These are phyloP conservation scores for Exophiala lecanii-corni DNA, from an alignment of 2,329 filamentous ascomycete species.

Conservation along the genomic window DNA sequence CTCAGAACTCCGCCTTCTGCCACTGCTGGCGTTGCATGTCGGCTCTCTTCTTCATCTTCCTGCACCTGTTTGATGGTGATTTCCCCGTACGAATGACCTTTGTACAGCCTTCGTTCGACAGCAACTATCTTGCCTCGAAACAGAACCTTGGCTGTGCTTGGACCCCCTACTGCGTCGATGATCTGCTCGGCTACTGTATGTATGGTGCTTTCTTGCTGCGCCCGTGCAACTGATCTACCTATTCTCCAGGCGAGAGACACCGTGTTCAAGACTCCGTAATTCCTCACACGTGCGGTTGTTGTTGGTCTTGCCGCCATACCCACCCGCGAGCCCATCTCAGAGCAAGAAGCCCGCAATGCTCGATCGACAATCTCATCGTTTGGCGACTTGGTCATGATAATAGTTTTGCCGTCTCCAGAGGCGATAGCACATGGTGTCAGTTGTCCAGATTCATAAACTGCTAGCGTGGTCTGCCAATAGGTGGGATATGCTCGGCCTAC, in stretches of 20 bases:
- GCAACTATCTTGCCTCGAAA: constrained; percentile 61
- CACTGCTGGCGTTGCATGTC: neutral
- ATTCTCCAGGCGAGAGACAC: constrained; percentile 48
- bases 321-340: constrained; percentile 50
- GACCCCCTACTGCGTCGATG: constrained; percentile 39
- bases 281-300: constrained; percentile 34
- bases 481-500: constrained; percentile 33
- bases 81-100: constrained; percentile 52
- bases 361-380: constrained; percentile 37
- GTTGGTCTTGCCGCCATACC: constrained; percentile 40
- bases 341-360: constrained; percentile 49
- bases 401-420: constrained; percentile 49
- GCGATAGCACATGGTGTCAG: constrained; percentile 26
- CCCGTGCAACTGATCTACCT: constrained; percentile 51
- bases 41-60: constrained; percentile 26
- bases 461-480: constrained; percentile 17
- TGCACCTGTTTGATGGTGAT: constrained; percentile 51
- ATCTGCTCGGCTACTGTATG: constrained; percentile 55
- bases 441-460: constrained; percentile 15
- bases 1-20: constrained; percentile 40
- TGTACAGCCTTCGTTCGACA: constrained; percentile 51
- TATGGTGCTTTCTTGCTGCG: constrained; percentile 31
- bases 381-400: constrained; percentile 39
- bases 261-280: constrained; percentile 38
- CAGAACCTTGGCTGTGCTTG: constrained; percentile 51